Evolutionary conservation across 352 stramenopile genomes (phyloP).

Genomic region (Pythium phragmiticola): DNA sequence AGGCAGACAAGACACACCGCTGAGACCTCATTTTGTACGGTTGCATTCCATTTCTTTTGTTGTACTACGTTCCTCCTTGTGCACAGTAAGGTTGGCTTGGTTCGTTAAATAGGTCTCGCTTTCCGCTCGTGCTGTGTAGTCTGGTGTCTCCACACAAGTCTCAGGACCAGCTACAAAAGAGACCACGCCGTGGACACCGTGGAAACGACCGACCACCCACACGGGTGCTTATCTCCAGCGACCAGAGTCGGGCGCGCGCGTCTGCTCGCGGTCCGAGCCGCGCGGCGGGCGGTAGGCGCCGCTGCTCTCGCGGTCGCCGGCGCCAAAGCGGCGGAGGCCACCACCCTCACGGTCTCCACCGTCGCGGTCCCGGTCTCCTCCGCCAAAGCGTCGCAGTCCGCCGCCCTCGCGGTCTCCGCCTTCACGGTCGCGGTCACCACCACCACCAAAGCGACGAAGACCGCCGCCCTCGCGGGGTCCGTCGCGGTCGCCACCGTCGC

Average conservation of each 20-base stretch:
- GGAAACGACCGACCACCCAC: no score
- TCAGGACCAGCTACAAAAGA: no score
- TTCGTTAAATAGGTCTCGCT: no score
- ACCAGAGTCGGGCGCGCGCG: slow-evolving; percentile 57
- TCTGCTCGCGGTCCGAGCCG: slow-evolving; percentile 15
- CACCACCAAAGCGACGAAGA: slow-evolving; percentile 4
- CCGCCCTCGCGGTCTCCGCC: background rate
- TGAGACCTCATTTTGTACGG: no score
- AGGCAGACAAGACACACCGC: background rate
- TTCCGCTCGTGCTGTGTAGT: no score
- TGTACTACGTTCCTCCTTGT: no score
- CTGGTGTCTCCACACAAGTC: no score
- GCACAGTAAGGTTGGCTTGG: no score
- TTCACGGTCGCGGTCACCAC: slow-evolving; percentile 1
- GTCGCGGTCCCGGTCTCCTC: background rate
- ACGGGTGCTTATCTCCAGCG: slow-evolving; percentile 50
- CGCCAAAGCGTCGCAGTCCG: slow-evolving; percentile 11
- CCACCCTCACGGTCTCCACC: slow-evolving; percentile 9
- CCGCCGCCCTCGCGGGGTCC: slow-evolving; percentile 12
- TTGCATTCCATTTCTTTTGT: background rate
- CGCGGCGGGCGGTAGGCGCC: slow-evolving; percentile 47
- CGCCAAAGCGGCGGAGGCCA: slow-evolving; percentile 1
- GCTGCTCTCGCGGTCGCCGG: slow-evolving; percentile 13
- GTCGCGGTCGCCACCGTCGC: slow-evolving; percentile 25
- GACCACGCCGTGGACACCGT: no score